Conservation (phyloP, 2,329 filamentous ascomycete genomes). For the Cryphonectria naterciae region DNA sequence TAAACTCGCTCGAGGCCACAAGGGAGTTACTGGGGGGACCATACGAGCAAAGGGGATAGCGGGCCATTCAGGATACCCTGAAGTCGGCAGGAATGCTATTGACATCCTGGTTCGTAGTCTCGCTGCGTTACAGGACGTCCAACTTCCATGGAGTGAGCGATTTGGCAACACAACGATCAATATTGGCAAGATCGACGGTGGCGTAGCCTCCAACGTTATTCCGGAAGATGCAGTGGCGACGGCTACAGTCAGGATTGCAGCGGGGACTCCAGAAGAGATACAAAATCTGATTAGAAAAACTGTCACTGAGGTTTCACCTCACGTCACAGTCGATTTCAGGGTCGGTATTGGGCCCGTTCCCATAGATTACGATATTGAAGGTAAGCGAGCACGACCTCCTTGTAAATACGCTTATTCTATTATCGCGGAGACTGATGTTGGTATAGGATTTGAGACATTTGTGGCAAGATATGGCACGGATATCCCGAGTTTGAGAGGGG, state of each 20-base stretch:
- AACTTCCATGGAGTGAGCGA: conserved; percentile 74
- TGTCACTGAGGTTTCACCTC: conserved; percentile 52
- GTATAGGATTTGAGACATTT: conserved; percentile 70
- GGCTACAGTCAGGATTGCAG: conserved; percentile 71
- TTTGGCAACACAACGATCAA: conserved; percentile 92
- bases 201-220: conserved; percentile 87
- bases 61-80: conserved; percentile 90
- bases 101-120: conserved; percentile 77
- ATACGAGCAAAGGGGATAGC: conserved; percentile 72
- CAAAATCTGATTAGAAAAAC: conserved; percentile 56
- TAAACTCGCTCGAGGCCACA: conserved; percentile 90
- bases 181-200: conserved; percentile 75
- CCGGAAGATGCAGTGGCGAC: conserved; percentile 64
- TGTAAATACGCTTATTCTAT: not conserved
- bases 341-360: conserved; percentile 77
- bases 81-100: conserved; percentile 83
- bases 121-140: conserved; percentile 64
- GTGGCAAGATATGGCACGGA: conserved; percentile 94
- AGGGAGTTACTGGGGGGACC: conserved; percentile 74
- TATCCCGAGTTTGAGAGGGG: conserved; percentile 74
- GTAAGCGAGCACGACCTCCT: conserved; percentile 42
- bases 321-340: conserved; percentile 55
- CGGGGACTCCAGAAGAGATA: conserved; percentile 67
- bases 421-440: not conserved
- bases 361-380: conserved; percentile 78